phyloP scores from a whole-genome alignment of 257 asterid genomes.

The Coffea eugenioides region DNA sequence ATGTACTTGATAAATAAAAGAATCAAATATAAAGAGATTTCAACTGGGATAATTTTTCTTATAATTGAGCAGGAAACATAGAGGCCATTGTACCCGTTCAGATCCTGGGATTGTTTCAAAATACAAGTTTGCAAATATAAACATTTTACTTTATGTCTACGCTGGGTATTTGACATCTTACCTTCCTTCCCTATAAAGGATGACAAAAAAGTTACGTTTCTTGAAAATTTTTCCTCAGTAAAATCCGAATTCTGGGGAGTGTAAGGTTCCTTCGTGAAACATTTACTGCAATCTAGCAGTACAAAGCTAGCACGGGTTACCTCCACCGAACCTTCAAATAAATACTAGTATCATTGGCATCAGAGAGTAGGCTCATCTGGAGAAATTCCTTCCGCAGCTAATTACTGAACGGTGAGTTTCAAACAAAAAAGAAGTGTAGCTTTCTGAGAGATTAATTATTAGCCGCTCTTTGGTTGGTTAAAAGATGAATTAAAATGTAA shows the following conservation, averaged over 20 bases:
- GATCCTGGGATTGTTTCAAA: background rate
- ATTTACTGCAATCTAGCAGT: background rate
- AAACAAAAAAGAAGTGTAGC: background rate
- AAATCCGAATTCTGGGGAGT: background rate
- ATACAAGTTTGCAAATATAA: too few relatives aligned
- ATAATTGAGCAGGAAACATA: too few relatives aligned
- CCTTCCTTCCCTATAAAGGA: too few relatives aligned
- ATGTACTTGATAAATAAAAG: too few relatives aligned
- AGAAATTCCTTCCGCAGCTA: background rate
- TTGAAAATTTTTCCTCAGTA: background rate
- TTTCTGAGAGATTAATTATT: background rate
- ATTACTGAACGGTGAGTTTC: background rate
- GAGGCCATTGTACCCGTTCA: background rate
- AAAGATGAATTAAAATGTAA: background rate
- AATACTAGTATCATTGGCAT: background rate
- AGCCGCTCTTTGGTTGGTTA: background rate
- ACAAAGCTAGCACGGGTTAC: background rate
- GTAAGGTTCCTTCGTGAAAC: background rate
- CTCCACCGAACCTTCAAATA: background rate
- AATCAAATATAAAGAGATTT: too few relatives aligned
- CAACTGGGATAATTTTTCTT: too few relatives aligned
- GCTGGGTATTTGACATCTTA: too few relatives aligned
- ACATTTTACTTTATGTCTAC: background rate
- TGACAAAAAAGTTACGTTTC: background rate
- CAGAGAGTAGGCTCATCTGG: background rate